Percentiles rank a stretch among this genome's conserved stretches.
Evolutionary conservation across 148 eudicot species (phyloP).

Genomic region (Polygonum aviculare): DNA sequence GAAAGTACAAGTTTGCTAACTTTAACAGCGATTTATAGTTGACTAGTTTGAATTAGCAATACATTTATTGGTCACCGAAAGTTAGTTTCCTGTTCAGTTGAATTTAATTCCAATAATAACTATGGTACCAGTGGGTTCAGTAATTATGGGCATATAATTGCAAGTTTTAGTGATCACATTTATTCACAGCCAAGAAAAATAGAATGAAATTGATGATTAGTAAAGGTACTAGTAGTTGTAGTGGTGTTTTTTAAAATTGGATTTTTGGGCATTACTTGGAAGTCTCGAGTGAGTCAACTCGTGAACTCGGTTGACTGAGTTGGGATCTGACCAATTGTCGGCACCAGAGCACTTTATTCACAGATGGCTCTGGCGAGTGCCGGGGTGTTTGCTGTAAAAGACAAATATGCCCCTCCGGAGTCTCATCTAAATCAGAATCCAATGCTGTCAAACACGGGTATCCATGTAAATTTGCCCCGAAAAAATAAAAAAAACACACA

Average conservation of each 20-base stretch:
- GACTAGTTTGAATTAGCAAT: background rate
- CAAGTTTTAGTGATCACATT: background rate
- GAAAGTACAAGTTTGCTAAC: background rate
- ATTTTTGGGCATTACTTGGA: background rate
- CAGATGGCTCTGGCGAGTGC: background rate
- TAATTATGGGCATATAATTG: slow-evolving; percentile 1
- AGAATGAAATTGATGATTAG: background rate
- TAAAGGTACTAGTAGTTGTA: too few species aligned
- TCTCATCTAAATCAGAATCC: background rate
- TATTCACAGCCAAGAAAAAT: background rate
- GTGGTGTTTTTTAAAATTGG: background rate
- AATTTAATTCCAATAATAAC: background rate
- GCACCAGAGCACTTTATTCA: slow-evolving; percentile 3
- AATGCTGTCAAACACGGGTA: slow-evolving; percentile 8
- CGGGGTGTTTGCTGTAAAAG: slow-evolving; percentile 2
- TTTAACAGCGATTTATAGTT: slow-evolving; percentile 2
- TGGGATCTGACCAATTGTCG: background rate
- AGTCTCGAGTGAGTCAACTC: background rate
- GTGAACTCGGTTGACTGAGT: background rate
- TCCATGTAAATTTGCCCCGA: background rate
- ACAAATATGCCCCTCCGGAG: slow-evolving; percentile 2
- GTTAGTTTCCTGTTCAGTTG: background rate
- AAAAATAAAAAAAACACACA: background rate
- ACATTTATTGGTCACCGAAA: background rate
- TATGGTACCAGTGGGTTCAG: background rate